Conservation (phyloP, 2,329 filamentous ascomycete species). For the Penicillium corylophilum region DNA sequence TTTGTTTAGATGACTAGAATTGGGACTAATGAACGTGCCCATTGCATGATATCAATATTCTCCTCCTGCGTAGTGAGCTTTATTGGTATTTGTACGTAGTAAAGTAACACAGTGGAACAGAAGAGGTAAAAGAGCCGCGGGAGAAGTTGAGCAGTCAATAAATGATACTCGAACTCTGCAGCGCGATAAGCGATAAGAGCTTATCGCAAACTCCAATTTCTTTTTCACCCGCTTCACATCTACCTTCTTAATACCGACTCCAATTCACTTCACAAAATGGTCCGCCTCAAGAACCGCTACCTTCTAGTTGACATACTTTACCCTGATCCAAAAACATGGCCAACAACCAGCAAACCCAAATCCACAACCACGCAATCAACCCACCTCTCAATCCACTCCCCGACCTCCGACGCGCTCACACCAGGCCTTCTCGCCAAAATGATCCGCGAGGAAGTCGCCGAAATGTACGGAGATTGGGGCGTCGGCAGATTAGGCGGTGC, state of each 20-base stretch:
- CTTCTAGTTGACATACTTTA: constrained; percentile 93
- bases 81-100: too few relatives aligned
- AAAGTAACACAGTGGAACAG: not conserved
- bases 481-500: constrained; percentile 59
- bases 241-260: not conserved
- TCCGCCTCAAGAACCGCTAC: constrained; percentile 94
- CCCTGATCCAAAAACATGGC: constrained; percentile 53
- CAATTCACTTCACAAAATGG: constrained; percentile 60
- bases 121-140: not conserved
- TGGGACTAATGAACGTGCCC: constrained; percentile 27
- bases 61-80: not conserved
- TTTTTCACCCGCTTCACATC: not conserved
- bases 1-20: constrained; percentile 31
- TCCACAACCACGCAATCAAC: constrained; percentile 45
- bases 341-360: constrained; percentile 39
- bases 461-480: constrained; percentile 87
- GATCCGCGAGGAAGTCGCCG: constrained; percentile 67
- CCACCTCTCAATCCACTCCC: constrained; percentile 72
- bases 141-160: too few relatives aligned
- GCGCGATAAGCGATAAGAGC: constrained; percentile 6
- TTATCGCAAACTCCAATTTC: constrained; percentile 14
- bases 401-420: constrained; percentile 71
- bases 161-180: too few relatives aligned
- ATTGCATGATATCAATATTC: not conserved
- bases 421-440: constrained; percentile 64